A percentile compares a stretch with the other conserved stretches of the same genome.
These are phyloP conservation scores for Jatropha multifida DNA, from an alignment of 441 rosid genomes.

Conservation along the genomic window DNA sequence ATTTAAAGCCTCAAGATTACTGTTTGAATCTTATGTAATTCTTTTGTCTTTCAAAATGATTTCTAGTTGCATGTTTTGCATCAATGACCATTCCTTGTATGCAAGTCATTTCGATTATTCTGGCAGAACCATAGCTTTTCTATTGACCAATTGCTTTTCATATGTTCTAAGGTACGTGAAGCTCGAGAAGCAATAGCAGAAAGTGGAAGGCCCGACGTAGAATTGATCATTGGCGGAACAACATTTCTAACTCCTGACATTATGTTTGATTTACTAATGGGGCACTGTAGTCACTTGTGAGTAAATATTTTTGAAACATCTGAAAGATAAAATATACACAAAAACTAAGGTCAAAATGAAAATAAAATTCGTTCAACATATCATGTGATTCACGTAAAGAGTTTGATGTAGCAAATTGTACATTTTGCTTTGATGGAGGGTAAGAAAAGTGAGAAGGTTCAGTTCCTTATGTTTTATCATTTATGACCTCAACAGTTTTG, in stretches of 20 bases:
- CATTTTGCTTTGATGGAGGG: neutral
- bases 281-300: slow-evolving; percentile 60
- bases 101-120: neutral
- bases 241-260: slow-evolving; percentile 77
- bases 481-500: no score
- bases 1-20: neutral
- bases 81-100: neutral
- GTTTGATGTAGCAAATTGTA: neutral
- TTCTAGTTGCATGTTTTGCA: neutral
- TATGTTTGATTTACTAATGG: slow-evolving; percentile 79
- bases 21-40: neutral
- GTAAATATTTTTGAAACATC: neutral
- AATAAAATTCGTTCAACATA: neutral
- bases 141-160: neutral
- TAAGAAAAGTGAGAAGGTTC: neutral
- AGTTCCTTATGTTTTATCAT: neutral
- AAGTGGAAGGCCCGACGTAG: slow-evolving; percentile 78
- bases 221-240: slow-evolving; percentile 80
- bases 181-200: slow-evolving; percentile 78
- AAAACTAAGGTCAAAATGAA: neutral
- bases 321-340: neutral
- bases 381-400: neutral
- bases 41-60: neutral
- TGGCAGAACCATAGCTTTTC: neutral
- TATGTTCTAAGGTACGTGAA: slow-evolving; percentile 57